phyloP scores from a whole-genome alignment of 345 rosid species.

The Dipteronia sinensis region DNA sequence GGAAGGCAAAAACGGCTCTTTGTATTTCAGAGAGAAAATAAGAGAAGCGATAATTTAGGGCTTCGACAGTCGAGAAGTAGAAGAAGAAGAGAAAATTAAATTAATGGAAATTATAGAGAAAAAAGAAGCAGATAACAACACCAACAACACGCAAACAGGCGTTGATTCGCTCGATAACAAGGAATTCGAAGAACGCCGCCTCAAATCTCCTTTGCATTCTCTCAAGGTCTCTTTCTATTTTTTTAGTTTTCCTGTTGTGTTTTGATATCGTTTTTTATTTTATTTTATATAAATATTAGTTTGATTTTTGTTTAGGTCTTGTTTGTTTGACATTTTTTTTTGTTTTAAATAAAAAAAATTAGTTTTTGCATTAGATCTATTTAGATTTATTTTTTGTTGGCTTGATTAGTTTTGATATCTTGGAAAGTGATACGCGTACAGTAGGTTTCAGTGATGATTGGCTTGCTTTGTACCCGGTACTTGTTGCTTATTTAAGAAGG shows the following conservation, averaged over 20 bases:
- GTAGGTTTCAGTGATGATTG: no score
- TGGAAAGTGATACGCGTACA: no score
- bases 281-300: no score
- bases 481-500: neutral
- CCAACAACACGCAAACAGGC: slow-evolving; percentile 23
- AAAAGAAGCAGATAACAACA: slow-evolving; percentile 58
- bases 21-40: neutral
- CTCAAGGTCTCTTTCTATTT: slow-evolving; percentile 55
- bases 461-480: no score
- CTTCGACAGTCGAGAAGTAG: slow-evolving; percentile 12
- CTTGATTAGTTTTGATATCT: neutral
- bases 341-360: no score
- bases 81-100: slow-evolving; percentile 10
- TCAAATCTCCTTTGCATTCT: slow-evolving; percentile 85
- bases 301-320: no score
- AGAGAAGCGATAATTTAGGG: slow-evolving; percentile 32
- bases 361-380: neutral
- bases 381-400: neutral
- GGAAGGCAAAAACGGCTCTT: neutral
- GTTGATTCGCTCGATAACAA: slow-evolving; percentile 30
- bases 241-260: neutral
- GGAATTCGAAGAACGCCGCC: slow-evolving; percentile 70
- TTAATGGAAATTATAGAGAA: slow-evolving; percentile 68
- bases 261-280: neutral
- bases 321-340: no score